Base-by-base conservation (phyloP, 345 rosid species). In the Eucalyptus marginata region DNA sequence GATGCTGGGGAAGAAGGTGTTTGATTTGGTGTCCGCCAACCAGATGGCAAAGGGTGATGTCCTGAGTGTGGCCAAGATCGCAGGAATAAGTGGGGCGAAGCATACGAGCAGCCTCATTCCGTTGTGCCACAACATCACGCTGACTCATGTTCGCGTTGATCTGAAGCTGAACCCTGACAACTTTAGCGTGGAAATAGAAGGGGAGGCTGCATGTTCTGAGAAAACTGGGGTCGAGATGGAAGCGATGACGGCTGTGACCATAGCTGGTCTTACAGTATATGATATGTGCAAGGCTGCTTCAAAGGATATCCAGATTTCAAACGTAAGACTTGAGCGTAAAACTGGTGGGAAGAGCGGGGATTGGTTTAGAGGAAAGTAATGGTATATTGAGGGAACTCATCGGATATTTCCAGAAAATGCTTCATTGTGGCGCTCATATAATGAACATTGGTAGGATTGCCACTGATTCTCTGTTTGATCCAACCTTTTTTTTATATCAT, bases 211-310 rank as follows among this genome's bases (percentile, higher is more conserved):
- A 9, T 93, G 96, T 20, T 95, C 95, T 10, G 99, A 96, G 12
- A 96, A 94, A 94, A 98, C 98, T 0, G 98, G 99, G 68, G 99
- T 98, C 17, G 99, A 97, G 86, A 98, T 97, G 97, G 99, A 98
- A 93, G 99, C 98, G 36, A 47, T 97, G 98, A 94, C 96, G 8
- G 97, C 98, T 36, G 98, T 94, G 59, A 91, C 94, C 7, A 93
- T 95, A 86, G 98, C 99, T 13, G 97, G 97, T 25, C 94, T 98
- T 50, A 95, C 98, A n/a, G 98, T 97, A 54, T 95, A 98, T 52
- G 99, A 98, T 88, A 98, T 97, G 99, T 98, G 99, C 92, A 96
- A 97, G 93, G 99, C 98, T 91, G 99, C 98, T 86, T 98, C 98
- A 0, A 96, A 97, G 92, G 99, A 94, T 88, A 95, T 98, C 20